Percentiles rank a stretch among this genome's conserved stretches.
phyloP scores from a whole-genome alignment of 306 rosid genomes.

The Begonia masoniana region DNA sequence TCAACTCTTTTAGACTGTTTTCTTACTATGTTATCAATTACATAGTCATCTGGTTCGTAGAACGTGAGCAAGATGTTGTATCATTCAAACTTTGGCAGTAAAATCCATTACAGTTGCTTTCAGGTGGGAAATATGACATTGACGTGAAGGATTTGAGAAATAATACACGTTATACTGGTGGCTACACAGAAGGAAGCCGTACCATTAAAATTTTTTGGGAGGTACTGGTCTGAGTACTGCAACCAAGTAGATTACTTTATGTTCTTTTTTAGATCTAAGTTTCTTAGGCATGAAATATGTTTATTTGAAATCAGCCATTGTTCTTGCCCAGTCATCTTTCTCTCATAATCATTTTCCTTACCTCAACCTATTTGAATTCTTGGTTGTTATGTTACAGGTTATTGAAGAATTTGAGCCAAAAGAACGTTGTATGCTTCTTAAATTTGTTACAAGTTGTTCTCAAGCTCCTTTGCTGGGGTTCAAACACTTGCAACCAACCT shows the following conservation, averaged over 20 bases:
- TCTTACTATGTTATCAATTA: no score
- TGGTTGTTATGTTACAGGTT: constrained; percentile 29
- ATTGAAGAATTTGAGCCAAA: constrained; percentile 58
- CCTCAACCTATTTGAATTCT: no score
- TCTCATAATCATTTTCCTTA: no score
- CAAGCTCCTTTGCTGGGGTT: constrained; percentile 97
- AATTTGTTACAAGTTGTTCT: constrained; percentile 96
- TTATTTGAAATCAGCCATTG: no score
- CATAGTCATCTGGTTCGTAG: no score
- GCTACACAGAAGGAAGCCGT: constrained; percentile 76
- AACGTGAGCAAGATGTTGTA: no score
- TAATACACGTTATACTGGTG: constrained; percentile 86
- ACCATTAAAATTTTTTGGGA: constrained; percentile 88
- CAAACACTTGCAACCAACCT: constrained; percentile 80
- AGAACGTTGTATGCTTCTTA: constrained; percentile 88
- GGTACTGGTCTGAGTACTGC: constrained; percentile 30
- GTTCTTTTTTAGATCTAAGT: not conserved
- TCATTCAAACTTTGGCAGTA: not conserved
- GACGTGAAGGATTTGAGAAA: constrained; percentile 76
- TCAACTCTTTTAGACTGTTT: not conserved
- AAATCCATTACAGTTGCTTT: constrained; percentile 61
- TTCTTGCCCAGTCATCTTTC: no score
- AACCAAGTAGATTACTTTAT: not conserved
- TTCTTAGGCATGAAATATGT: no score
- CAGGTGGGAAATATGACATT: constrained; percentile 92